Evolutionary conservation across 345 rosid species (phyloP), one percentile per base, ranked within the genome.

Genomic region (Salix exigua): DNA sequence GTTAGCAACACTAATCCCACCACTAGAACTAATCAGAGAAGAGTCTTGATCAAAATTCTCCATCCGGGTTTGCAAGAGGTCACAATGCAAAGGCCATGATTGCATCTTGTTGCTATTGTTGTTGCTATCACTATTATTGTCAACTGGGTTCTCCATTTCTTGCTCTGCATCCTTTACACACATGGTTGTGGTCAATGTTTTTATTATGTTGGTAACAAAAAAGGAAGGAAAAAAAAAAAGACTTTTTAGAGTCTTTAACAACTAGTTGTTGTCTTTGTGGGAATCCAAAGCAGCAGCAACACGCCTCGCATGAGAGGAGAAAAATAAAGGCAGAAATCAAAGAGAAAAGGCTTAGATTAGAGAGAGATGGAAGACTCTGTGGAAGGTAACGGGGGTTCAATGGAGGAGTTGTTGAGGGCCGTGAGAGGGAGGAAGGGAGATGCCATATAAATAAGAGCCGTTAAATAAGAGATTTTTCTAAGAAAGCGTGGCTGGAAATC

Each of bases 401-500:
- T 8, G 46, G 21, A 60, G 73, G 42, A 68, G 14, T 71, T n/a
- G 71, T 68, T 37, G 21, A n/a, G 50, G 50, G 68, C 33, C 6
- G 68, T 28, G 30, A 35, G 14, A 68, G 10, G 37, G 19, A 13
- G 67, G 67, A 68, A 28, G 51, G 14, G 25, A 53, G 30, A 60
- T 67, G 28, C 48, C 48, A 70, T 1, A 21, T 7, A 23, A 23
- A 40, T 3, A 42, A 68, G 79, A 62, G 80, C 82, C 81, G 79
- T 76, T 69, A 80, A 81, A 78, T 76, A 80, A 78, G 78, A 86
- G 88, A 86, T 88, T 84, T 86, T 88, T 85, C 78, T 76, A 70
- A 13, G 61, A 69, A 82, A 76, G 77, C 81, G 85, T 84, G 86
- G 87, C 78, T 81, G 67, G 75, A 77, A 73, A 66, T 82, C 77